Base-by-base conservation (phyloP, 1,139 yeast species). In the Arxiozyma slooffiae region DNA sequence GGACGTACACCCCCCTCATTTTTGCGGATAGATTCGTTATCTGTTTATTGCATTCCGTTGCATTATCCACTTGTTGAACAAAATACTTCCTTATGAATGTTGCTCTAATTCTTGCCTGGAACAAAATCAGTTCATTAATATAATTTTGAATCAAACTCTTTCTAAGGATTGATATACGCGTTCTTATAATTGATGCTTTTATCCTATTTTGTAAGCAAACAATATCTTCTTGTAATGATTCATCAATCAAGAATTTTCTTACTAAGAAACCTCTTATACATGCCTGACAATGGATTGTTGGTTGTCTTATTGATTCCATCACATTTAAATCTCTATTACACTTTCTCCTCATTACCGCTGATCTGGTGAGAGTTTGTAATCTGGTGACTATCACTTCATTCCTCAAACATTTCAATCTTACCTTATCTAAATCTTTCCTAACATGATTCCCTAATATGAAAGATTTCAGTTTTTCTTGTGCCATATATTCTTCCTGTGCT, bases 1-100 rank as follows among this genome's bases (percentile, higher is more conserved):
- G 67, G 0, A 71, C 60, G 9, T 64, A 52, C 26, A 69, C 67
- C 1, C 83, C 85, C 56, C 78, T 69, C 1, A 72, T 68, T 48
- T 67, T 63, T 2, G 82, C 80, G 47, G 68, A 70, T 18, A 81
- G 66, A 22, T 61, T 17, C 14, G 11, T 14, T 8, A 49, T 44
- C 1, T 21, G 16, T 26, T 30, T 17, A 22, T 22, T 30, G 11
- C 21, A 21, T 18, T 30, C 16, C 6, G 21, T 21, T 16, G 21
- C 20, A 3, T 4, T 11, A 9, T 2, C 16, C 7, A 48, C 37
- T 17, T 21, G 44, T 6, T 17, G 4, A 4, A 23, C 14, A 3
- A 39, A 8, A 8, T 24, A 11, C 7, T 26, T 24, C 34, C 47
- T 48, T 14, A 34, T 17, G 7, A 38, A 16, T 1, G 34, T 17